Conservation (phyloP, 2,329 filamentous ascomycete species). For the Plectosphaerella sp. region DNA sequence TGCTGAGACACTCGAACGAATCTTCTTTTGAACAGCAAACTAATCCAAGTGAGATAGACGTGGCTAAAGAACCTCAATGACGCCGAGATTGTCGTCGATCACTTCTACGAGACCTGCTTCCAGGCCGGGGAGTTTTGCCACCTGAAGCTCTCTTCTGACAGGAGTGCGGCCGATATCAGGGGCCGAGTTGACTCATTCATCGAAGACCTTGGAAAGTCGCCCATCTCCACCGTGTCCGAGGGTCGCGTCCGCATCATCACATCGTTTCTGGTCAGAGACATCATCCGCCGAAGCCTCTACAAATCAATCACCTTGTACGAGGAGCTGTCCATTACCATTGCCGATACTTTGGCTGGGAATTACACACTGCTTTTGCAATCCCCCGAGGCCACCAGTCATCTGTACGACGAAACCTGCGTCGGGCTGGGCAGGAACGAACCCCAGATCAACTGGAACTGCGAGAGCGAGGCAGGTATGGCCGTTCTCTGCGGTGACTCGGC, state of each 20-base stretch:
- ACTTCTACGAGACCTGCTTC: slow-evolving; percentile 32
- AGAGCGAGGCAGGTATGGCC: slow-evolving; percentile 16
- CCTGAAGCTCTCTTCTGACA: slow-evolving; percentile 20
- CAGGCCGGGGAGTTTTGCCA: slow-evolving; percentile 17
- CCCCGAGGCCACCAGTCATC: background rate
- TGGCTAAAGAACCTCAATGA: slow-evolving; percentile 33
- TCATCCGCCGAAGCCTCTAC: slow-evolving; percentile 25
- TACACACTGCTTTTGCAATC: slow-evolving; percentile 10
- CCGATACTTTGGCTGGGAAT: slow-evolving; percentile 21
- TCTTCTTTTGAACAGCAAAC: background rate
- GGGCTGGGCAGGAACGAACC: background rate
- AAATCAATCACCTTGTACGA: slow-evolving; percentile 15
- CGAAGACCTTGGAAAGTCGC: slow-evolving; percentile 19
- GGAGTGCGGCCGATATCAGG: slow-evolving; percentile 20
- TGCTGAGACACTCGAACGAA: background rate
- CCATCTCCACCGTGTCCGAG: slow-evolving; percentile 15
- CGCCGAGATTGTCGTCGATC: slow-evolving; percentile 25
- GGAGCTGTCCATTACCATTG: slow-evolving; percentile 12
- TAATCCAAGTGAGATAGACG: slow-evolving; percentile 10
- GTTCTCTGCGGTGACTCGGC: slow-evolving; percentile 31
- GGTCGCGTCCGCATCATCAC: slow-evolving; percentile 22
- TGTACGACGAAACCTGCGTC: slow-evolving; percentile 4
- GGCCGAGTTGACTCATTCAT: slow-evolving; percentile 26
- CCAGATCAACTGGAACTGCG: background rate
- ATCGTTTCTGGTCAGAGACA: slow-evolving; percentile 20